Percentiles rank a stretch among this genome's conserved stretches.
Evolutionary conservation across 225 moss, liverwort and hornwort species (phyloP).

Genomic region (Pseudoscleropodium purum): DNA sequence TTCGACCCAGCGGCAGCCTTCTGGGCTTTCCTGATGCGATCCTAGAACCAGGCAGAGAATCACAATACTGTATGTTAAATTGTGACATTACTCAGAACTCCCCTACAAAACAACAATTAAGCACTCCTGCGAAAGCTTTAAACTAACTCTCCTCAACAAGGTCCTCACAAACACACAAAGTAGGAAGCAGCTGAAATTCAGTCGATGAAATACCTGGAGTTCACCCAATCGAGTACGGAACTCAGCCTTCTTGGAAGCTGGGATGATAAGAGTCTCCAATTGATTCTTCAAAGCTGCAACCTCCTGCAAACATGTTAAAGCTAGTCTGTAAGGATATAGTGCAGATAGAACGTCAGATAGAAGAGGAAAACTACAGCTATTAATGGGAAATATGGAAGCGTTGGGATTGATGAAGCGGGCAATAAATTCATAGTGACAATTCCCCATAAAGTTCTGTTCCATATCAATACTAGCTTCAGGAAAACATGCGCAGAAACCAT

Average conservation of each 20-base stretch:
- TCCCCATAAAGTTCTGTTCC: not conserved
- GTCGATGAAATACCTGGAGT: slow-evolving; percentile 22
- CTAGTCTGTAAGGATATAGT: not conserved
- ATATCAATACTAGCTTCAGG: not conserved
- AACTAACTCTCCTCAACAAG: not conserved
- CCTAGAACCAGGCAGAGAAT: slow-evolving; percentile 3
- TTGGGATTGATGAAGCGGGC: not conserved
- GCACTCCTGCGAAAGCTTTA: not conserved
- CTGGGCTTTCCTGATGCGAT: slow-evolving; percentile 49
- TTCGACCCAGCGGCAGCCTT: slow-evolving; percentile 47
- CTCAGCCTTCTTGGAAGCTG: slow-evolving; percentile 47
- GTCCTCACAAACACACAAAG: not conserved
- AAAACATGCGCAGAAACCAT: not conserved
- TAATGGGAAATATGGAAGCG: not conserved
- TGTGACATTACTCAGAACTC: not conserved
- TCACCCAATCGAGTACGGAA: slow-evolving; percentile 39
- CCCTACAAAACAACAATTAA: not conserved
- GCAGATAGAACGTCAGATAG: not conserved
- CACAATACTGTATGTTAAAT: not conserved
- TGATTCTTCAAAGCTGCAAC: slow-evolving; percentile 40
- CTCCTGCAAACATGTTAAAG: slow-evolving; percentile 24
- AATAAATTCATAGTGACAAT: not conserved
- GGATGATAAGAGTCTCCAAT: slow-evolving; percentile 30
- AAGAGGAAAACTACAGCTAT: not conserved
- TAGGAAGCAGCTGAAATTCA: not conserved